Percentiles rank a stretch among this genome's conserved stretches.
These are phyloP conservation scores for Zymoseptoria brevis DNA, from an alignment of 2,329 filamentous ascomycete genomes.

Conservation along the genomic window DNA sequence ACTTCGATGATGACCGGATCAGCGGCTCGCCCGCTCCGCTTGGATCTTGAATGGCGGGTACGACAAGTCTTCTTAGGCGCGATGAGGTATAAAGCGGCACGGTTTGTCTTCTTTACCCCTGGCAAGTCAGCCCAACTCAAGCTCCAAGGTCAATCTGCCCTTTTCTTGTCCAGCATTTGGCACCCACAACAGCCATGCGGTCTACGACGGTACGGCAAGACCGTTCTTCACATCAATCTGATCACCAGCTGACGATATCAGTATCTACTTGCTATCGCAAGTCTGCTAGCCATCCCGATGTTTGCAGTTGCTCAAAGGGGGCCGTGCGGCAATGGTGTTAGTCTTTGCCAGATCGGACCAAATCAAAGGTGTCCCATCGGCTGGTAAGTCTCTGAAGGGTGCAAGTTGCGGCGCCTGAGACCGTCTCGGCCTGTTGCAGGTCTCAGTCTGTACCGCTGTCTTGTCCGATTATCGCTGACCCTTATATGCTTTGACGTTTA, in stretches of 20 bases:
- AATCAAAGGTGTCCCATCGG: neutral
- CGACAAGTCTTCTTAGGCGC: neutral
- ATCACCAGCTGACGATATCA: neutral
- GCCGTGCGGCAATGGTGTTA: neutral
- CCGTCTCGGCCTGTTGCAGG: no score
- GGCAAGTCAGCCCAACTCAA: neutral
- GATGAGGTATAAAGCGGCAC: neutral
- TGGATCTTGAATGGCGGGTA: neutral
- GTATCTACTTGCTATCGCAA: neutral
- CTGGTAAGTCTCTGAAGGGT: neutral
- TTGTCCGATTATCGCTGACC: no score
- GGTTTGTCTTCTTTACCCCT: neutral
- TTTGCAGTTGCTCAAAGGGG: neutral
- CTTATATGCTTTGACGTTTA: no score
- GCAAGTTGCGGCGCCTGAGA: no score
- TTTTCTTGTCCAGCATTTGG: neutral
- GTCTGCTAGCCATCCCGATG: neutral
- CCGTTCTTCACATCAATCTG: neutral
- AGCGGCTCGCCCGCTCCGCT: neutral
- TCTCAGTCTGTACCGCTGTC: no score
- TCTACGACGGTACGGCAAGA: neutral
- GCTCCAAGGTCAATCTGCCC: neutral
- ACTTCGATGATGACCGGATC: neutral
- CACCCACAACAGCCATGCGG: neutral
- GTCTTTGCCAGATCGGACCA: neutral